Percentiles rank a stretch among this genome's conserved stretches.
Evolutionary conservation across 208 protist genomes (phyloP).

Genomic region (Leishmania major): DNA sequence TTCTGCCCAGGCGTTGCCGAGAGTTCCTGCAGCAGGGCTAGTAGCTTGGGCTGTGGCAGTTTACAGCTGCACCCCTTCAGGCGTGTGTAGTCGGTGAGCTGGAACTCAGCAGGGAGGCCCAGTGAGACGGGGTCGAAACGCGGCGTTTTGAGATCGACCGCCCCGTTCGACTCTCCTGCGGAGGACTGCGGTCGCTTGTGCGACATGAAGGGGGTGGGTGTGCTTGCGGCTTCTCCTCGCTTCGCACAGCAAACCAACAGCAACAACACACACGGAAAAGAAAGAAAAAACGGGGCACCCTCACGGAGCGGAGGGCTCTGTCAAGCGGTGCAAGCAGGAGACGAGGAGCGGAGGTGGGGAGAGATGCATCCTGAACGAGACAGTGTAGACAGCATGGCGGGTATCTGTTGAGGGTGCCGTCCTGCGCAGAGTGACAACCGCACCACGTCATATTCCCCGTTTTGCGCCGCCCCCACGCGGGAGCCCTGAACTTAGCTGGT

Average conservation of each 20-base stretch:
- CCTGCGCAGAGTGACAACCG: background rate
- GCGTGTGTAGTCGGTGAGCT: constrained; percentile 88
- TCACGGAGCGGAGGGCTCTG: background rate
- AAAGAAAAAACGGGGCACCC: too few species aligned
- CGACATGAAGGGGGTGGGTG: constrained; percentile 3
- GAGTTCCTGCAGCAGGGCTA: constrained; percentile 81
- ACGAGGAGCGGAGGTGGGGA: background rate
- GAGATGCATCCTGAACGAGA: background rate
- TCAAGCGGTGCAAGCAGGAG: background rate
- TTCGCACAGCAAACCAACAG: background rate
- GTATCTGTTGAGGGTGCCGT: background rate
- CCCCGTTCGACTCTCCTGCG: constrained; percentile 20
- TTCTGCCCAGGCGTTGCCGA: constrained; percentile 66
- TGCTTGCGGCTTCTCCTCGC: background rate
- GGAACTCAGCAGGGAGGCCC: constrained; percentile 82
- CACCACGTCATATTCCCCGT: background rate
- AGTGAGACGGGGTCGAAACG: constrained; percentile 77
- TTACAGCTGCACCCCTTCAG: constrained; percentile 95
- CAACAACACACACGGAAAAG: background rate
- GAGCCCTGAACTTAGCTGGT: too few species aligned
- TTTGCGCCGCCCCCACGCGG: background rate
- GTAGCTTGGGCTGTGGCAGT: constrained; percentile 92
- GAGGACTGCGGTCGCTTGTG: constrained; percentile 20
- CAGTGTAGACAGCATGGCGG: background rate
- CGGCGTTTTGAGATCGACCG: constrained; percentile 27